A percentile compares a stretch with the other conserved stretches of the same genome.
Conservation (phyloP, 225 moss, liverwort and hornwort genomes). For the Sphagnum contortum region DNA sequence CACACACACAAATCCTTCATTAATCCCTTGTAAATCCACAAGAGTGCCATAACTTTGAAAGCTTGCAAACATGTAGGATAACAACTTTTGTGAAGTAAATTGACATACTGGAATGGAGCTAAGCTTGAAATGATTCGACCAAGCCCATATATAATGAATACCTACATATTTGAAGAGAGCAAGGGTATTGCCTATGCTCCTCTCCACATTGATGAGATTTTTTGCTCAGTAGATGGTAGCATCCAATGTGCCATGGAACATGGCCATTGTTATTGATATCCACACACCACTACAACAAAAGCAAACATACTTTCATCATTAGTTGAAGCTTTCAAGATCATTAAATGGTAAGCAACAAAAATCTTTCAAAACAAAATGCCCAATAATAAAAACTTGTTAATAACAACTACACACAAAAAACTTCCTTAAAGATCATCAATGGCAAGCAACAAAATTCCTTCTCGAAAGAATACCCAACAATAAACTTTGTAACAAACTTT, state of each 20-base stretch:
- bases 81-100: neutral
- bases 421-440: too few species aligned
- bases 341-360: too few species aligned
- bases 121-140: neutral
- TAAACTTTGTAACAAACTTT: too few species aligned
- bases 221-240: conserved; percentile 50
- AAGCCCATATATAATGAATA: neutral
- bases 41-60: neutral
- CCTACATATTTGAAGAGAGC: conserved; percentile 36
- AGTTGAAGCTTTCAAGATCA: too few species aligned
- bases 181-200: conserved; percentile 34
- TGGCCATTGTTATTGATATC: conserved; percentile 36
- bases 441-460: too few species aligned
- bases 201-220: conserved; percentile 32
- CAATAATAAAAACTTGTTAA: too few species aligned
- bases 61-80: neutral
- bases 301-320: too few species aligned
- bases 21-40: neutral
- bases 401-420: too few species aligned
- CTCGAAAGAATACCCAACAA: too few species aligned
- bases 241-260: conserved; percentile 68
- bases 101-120: neutral
- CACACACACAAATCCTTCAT: neutral
- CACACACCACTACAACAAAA: neutral
- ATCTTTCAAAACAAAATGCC: too few species aligned